These are phyloP conservation scores for Termitomyces sp. DNA, from an alignment of 768 basidiomycete species.

Conservation along the genomic window DNA sequence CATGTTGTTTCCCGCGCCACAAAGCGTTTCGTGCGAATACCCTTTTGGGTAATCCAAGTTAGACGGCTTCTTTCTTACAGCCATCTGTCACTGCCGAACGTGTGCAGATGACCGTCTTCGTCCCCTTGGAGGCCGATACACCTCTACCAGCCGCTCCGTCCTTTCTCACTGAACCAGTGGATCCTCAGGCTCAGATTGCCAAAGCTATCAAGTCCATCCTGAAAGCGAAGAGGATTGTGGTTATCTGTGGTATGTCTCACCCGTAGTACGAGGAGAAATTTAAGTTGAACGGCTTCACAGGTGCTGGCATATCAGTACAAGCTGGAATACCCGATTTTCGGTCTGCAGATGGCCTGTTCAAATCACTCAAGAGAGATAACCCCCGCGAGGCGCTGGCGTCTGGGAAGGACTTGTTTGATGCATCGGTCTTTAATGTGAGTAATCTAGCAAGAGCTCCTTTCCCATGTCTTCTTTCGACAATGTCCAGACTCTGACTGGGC, in stretches of 20 bases:
- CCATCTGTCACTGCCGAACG: conserved; percentile 10
- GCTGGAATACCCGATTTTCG: conserved; percentile 91
- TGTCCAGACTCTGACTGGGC: neutral
- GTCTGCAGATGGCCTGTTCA: conserved; percentile 75
- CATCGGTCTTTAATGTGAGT: conserved; percentile 81
- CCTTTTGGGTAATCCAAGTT: conserved; percentile 11
- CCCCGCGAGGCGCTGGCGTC: conserved; percentile 64
- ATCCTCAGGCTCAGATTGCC: conserved; percentile 41
- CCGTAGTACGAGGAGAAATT: neutral
- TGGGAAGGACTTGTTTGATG: conserved; percentile 88
- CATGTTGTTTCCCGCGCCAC: conserved; percentile 20
- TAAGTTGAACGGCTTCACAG: conserved; percentile 27
- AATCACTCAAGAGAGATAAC: conserved; percentile 71
- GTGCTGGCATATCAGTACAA: conserved; percentile 84
- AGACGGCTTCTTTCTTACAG: conserved; percentile 9
- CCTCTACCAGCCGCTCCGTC: conserved; percentile 45
- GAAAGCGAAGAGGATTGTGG: conserved; percentile 79
- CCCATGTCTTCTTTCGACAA: neutral
- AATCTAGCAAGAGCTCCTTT: neutral
- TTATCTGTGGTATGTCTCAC: conserved; percentile 67
- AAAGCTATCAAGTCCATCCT: conserved; percentile 61
- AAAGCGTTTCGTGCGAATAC: neutral
- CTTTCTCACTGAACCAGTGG: conserved; percentile 45
- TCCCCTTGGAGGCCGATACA: conserved; percentile 49
- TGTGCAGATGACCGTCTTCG: conserved; percentile 52